These are phyloP conservation scores for Scheffersomyces amazonensis DNA, from an alignment of 805 yeast species.

Conservation along the genomic window DNA sequence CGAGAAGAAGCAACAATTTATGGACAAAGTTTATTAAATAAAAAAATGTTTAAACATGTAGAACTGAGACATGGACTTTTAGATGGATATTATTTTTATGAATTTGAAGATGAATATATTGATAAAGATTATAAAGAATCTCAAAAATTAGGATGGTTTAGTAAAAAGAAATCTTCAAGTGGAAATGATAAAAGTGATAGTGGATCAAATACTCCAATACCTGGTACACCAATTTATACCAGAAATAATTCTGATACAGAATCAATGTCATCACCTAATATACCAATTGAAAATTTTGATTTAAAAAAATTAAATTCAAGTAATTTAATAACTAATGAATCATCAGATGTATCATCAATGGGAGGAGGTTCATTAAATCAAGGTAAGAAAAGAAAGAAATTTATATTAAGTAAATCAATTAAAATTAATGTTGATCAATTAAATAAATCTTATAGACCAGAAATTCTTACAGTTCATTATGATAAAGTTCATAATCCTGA, in stretches of 20 bases:
- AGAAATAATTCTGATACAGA: conserved; percentile 25
- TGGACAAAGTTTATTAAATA: conserved; percentile 76
- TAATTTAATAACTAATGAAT: conserved; percentile 5
- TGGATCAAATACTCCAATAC: neutral
- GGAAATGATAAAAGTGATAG: conserved; percentile 6
- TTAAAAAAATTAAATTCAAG: conserved; percentile 16
- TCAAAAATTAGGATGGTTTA: conserved; percentile 27
- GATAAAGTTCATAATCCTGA: conserved; percentile 93
- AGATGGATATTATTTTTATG: conserved; percentile 92
- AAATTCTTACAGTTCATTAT: conserved; percentile 77
- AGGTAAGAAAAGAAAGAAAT: conserved; percentile 28
- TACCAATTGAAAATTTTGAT: conserved; percentile 17
- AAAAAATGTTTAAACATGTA: conserved; percentile 75
- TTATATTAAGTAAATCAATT: conserved; percentile 65
- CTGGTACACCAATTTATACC: conserved; percentile 10
- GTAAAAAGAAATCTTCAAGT: conserved; percentile 13
- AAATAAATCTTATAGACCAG: conserved; percentile 70
- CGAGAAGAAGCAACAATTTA: conserved; percentile 79
- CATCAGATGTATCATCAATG: conserved; percentile 22
- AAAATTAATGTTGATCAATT: conserved; percentile 74
- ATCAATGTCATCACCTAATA: conserved; percentile 22
- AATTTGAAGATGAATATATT: conserved; percentile 54
- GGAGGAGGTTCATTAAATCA: conserved; percentile 21
- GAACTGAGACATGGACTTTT: conserved; percentile 78
- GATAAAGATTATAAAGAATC: conserved; percentile 22